Evolutionary conservation across 2,329 filamentous ascomycete genomes (phyloP).

Genomic region (Pseudogymnoascus sp.): DNA sequence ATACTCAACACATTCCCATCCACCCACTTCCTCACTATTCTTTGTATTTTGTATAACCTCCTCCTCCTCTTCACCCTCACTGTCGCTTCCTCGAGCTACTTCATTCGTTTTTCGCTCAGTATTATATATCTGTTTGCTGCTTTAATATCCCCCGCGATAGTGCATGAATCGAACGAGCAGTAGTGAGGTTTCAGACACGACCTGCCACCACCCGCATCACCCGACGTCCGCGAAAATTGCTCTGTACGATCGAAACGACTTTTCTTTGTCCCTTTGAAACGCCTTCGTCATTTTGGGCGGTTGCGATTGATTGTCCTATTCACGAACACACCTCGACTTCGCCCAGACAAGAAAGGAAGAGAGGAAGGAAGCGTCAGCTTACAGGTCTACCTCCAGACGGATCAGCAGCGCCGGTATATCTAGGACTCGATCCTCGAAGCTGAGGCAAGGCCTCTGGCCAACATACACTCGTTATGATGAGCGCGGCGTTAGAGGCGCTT

Average conservation of each 20-base stretch:
- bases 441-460: slow-evolving; percentile 5
- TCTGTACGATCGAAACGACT: background rate
- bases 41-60: background rate
- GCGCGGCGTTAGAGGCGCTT: background rate
- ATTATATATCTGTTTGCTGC: too few relatives aligned
- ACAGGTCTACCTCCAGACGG: background rate
- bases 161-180: background rate
- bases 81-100: background rate
- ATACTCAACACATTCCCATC: background rate
- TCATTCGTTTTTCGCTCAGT: background rate
- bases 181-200: background rate
- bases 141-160: background rate
- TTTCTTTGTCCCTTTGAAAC: background rate
- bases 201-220: background rate
- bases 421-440: background rate
- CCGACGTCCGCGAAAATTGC: background rate
- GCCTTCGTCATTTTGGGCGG: background rate
- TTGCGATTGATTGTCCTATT: slow-evolving; percentile 1
- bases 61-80: background rate
- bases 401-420: background rate
- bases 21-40: background rate
- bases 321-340: background rate
- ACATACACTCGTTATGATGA: slow-evolving; percentile 5
- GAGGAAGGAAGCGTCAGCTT: background rate
- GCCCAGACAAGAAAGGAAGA: background rate